Evolutionary conservation across 306 rosid species (phyloP).

Genomic region (Alnus rubra): DNA sequence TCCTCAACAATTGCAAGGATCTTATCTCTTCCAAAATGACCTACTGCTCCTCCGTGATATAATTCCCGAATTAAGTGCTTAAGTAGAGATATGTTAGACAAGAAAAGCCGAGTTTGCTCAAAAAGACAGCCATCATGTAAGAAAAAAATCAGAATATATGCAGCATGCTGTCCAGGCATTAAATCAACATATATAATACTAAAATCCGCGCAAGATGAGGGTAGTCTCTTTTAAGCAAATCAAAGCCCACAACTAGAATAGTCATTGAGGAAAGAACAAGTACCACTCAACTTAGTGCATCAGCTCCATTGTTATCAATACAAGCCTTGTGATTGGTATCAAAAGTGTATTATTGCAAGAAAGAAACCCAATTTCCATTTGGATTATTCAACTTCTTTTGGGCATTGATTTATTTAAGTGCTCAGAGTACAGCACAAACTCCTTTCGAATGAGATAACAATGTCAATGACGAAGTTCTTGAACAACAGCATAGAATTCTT

Average conservation of each 20-base stretch:
- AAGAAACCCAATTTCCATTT: background rate
- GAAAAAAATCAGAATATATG: too few species aligned
- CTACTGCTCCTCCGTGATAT: too few species aligned
- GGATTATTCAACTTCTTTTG: background rate
- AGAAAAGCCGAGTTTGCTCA: too few species aligned
- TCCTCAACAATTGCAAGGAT: too few species aligned
- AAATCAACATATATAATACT: background rate
- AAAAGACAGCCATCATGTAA: too few species aligned
- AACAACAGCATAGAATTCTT: constrained; percentile 5
- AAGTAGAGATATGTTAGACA: too few species aligned
- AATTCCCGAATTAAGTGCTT: too few species aligned
- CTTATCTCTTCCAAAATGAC: too few species aligned
- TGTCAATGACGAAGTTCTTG: constrained; percentile 8
- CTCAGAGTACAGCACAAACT: background rate
- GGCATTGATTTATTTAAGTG: background rate
- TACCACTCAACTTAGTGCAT: background rate
- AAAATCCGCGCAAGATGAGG: background rate
- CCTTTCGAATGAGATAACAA: background rate
- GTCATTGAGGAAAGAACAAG: background rate
- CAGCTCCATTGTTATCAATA: background rate
- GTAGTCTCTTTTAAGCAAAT: background rate
- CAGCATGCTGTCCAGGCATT: background rate
- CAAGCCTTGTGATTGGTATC: background rate
- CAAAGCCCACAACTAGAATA: background rate
- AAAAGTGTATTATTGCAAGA: background rate